Conservation (phyloP, 108 stramenopile species). For the Cyclostephanos invisitatus region DNA sequence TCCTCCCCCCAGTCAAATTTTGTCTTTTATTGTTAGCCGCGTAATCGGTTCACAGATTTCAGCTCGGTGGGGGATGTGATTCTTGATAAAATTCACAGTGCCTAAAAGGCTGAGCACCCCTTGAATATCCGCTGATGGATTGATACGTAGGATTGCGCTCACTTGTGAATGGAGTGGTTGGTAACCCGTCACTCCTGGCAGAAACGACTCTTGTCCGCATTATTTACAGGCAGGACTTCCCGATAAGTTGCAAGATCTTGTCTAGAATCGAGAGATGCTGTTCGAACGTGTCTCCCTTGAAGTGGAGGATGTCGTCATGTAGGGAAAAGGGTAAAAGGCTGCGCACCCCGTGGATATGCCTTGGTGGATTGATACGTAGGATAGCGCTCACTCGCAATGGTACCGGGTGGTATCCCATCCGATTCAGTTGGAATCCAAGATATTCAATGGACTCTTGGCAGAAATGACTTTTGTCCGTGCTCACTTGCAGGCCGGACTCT, state of each 20-base stretch:
- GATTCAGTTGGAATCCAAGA: slow-evolving; percentile 12
- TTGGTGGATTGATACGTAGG: slow-evolving; percentile 15
- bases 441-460: slow-evolving; percentile 22
- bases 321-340: slow-evolving; percentile 18
- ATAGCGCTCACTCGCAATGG: slow-evolving; percentile 30
- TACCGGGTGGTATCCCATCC: neutral
- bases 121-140: slow-evolving; percentile 13
- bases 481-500: slow-evolving; percentile 31
- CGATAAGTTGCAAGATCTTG: slow-evolving; percentile 2
- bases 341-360: slow-evolving; percentile 14
- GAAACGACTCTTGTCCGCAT: slow-evolving; percentile 25
- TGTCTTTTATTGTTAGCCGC: slow-evolving; percentile 20
- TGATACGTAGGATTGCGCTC: slow-evolving; percentile 23
- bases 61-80: too few relatives aligned
- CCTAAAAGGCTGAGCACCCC: too few relatives aligned
- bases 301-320: slow-evolving; percentile 21
- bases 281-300: slow-evolving; percentile 8
- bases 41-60: slow-evolving; percentile 32
- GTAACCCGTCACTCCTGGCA: neutral
- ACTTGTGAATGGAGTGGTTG: slow-evolving; percentile 6
- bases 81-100: slow-evolving; percentile 36
- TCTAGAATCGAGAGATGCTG: slow-evolving; percentile 10
- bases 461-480: slow-evolving; percentile 23
- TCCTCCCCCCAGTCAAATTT: too few relatives aligned
- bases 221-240: slow-evolving; percentile 23